Base-by-base conservation (phyloP, 495 filamentous ascomycete species). In the Talaromyces nanjingensis region DNA sequence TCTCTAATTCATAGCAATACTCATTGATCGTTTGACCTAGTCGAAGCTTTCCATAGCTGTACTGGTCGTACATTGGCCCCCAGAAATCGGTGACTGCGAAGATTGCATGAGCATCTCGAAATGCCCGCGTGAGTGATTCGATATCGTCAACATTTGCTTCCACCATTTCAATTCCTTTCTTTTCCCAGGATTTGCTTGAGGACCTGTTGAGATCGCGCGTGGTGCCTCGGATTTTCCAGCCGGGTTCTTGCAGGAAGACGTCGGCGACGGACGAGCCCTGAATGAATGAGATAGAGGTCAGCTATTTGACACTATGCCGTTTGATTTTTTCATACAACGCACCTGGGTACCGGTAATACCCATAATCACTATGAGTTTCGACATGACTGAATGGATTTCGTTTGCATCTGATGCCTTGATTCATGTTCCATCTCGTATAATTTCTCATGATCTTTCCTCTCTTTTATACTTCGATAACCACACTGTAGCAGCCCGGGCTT, bases 41-140 rank as follows among this genome's bases (percentile, higher is more conserved):
- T 45, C n/a, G 39, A n/a, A 45, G 39, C n/a, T 18, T 45, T 6
- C 39, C 39, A n/a, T 45, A 45, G 39, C 39, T 45, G 14, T 18
- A 11, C n/a, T 45, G 39, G 9, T 45, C 39, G n/a, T 45, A 45
- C 39, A 45, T 45, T 1, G 68, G 65, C 27, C 49, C 58, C 75
- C 74, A 81, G 73, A 82, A 86, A 57, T 86, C 81, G 0, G 83
- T 86, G 56, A 79, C 75, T 53, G 74, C 71, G 68, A 84, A 87
- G 70, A 86, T 79, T 29, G 73, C 79, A 55, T 75, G 70, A 4
- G 78, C 79, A 29, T 77, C 79, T 6, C 65, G 37, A 65, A 87
- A 81, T 16, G 82, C 84, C 12, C 49, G 25, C 2, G 66, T 67
- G 1, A 87, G 74, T 2, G 77, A 77, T 1, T 65, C 65, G 29